Evolutionary conservation across 2,329 filamentous ascomycete genomes (phyloP), one percentile per base, ranked within the genome.

Genomic region (Colletotrichum plurivorum): DNA sequence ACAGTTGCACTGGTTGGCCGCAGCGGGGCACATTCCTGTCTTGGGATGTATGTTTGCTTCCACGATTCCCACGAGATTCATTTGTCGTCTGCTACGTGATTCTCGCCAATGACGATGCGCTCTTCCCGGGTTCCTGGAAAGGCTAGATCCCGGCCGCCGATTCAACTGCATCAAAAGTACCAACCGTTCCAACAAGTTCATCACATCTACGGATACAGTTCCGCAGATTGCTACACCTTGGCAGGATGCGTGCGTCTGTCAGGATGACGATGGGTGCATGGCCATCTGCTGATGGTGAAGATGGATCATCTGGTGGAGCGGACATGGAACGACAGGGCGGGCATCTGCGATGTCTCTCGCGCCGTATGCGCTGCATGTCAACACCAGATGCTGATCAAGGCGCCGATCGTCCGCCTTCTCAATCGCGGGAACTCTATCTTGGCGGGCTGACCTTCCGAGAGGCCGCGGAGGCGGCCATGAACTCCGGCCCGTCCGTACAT

Each of bases 11-110:
- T 27, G 31, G 49, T 58, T 58, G 54, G 54, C 20, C 15, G 46
- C 53, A 13, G 58, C 25, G 53, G 61, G 43, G 46, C 48, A 43
- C 22, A 51, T 56, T 65, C 66, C 66, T 60, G n/a, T 53, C 43
- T 16, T 36, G 8, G 41, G 66, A 31, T 18, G 48, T n/a, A 49
- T 60, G 66, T 66, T 69, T 69, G 66, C 62, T 46, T 66, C 62
- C 5, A 56, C 45, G 10, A 46, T 16, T 16, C 13, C 16, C 45
- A 46, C 16, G 16, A 41, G n/a, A 55, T 16, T 39, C 25, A 16
- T 53, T 46, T 41, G 31, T 43, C 39, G 36, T 7, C 52, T 57
- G 18, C 39, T 25, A 41, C 55, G 31, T 25, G 27, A 49, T n/a
- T 13, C 20, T 31, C 27, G 18, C 27, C 49, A 39, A 48, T 41